Evolutionary conservation across 192 early-diverging fungal species (phyloP), one percentile per base, ranked within the genome.

Genomic region (Coemansia sp.): DNA sequence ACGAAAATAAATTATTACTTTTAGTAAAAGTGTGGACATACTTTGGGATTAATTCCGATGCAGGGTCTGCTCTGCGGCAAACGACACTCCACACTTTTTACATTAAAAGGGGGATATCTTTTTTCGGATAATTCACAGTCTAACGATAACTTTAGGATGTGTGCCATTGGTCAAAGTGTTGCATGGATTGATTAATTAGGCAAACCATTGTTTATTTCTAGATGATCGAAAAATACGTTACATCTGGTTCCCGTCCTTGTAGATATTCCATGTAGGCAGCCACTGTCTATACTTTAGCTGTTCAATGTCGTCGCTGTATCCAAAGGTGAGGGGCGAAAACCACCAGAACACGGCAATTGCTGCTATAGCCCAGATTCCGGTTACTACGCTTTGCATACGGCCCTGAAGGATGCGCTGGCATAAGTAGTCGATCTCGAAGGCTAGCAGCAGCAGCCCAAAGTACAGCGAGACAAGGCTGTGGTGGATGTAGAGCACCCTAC

Each of bases 391-490:
- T 64, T 81, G 81, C 35, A 84, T 54, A 24, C 35, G 24, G 53
- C 77, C 65, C 28, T 81, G 54, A 65, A 81, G 80, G 50, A 92
- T 22, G 12, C 65, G 60, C 10, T 58, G 60, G 47, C 57, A 52
- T 33, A 44, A 77, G 72, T 93, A 92, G 52, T 95, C 90, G 60
- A 91, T 69, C 28, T 92, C 78, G 27, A 81, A 85, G n/a, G 87
- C 89, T 11, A 87, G 66, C 4, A 89, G 53, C 71, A 98, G 75
- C 58, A 88, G 87, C 28, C 87, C 87, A 78, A 93, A 89, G 56
- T 95, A 88, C 32, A 87, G 83, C 2, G 88, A 83, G 3, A 92
- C 93, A 32, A 96, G 76, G 63, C 94, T 95, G 75, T 97, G 95
- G 73, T 97, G 95, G 45, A 97, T 56, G 70, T 95, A 97, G 8